Base-by-base conservation (phyloP, 805 yeast species). In the Nematodospora valgi region DNA sequence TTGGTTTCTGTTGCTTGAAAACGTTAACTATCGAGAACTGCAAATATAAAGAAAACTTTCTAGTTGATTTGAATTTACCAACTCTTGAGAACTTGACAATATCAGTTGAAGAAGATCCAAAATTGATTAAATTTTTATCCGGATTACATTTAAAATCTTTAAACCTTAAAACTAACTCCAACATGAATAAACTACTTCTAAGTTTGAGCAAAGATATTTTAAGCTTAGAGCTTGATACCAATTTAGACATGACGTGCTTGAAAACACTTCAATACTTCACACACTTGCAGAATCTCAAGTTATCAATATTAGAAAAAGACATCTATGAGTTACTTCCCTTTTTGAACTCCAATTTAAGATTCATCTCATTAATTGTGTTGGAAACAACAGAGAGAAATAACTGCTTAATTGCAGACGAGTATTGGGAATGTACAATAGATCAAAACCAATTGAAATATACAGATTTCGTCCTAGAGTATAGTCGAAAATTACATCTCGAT, bases 401-500 rank as follows among this genome's bases (percentile, higher is more conserved):
- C 24, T 27, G 32, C 23, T 23, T 34, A 22, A 34, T 34, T 16
- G 23, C 37, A 17, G 13, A 34, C 16, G 37, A 34, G 12, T 10
- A 18, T n/a, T 34, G 37, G 37, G 13, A 27, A 13, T 18, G 6
- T 7, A 27, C 23, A 21, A 20, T 34, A 7, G 20, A 19, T 12
- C 12, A 35, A 13, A 32, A 23, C 19, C 24, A 31, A 23, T 21
- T 34, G 23, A 34, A 34, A 23, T 34, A 18, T 29, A 17, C 15
- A 13, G 37, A 34, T 22, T 34, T 27, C 19, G 5, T 34, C n/a
- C n/a, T 34, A 15, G 37, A 35, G 27, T 23, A 34, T 34, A 12
- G 32, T 18, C 32, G 37, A 13, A 34, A 34, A 11, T 35, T 40
- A 15, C 32, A 42, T 23, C 32, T 39, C 11, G 24, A 20, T 25